Evolutionary conservation across 805 yeast species (phyloP).

Genomic region (Cyberlindnera maclurae): DNA sequence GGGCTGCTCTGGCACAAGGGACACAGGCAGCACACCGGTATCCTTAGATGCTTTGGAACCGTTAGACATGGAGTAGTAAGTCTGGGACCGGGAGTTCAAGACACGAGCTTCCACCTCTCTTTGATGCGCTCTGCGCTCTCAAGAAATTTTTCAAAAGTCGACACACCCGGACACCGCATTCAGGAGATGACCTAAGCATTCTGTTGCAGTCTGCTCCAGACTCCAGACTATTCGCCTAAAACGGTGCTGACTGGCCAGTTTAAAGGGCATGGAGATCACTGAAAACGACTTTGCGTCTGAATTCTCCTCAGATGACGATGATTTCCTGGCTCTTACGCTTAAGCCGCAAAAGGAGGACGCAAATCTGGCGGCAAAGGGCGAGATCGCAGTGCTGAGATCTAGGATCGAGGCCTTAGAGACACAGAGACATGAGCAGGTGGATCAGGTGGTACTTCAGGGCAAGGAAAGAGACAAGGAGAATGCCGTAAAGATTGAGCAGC

Average conservation of each 20-base stretch:
- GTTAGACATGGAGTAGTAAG: background rate
- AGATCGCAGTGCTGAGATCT: conserved; percentile 68
- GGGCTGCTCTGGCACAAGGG: conserved; percentile 85
- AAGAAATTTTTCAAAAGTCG: conserved; percentile 1
- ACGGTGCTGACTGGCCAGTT: too few species aligned
- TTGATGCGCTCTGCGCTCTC: background rate
- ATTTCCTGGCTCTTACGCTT: conserved; percentile 40
- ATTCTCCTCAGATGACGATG: conserved; percentile 32
- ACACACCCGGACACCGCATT: background rate
- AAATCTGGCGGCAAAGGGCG: conserved; percentile 63
- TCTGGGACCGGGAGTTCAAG: too few species aligned
- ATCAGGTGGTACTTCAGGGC: conserved; percentile 26
- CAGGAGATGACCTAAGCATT: background rate
- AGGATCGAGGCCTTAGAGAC: conserved; percentile 32
- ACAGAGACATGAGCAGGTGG: conserved; percentile 46
- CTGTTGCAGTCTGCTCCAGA: too few species aligned
- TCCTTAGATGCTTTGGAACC: background rate
- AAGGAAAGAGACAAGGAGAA: conserved; percentile 20
- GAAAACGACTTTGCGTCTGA: conserved; percentile 25
- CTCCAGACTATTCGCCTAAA: too few species aligned
- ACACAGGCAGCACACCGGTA: conserved; percentile 43
- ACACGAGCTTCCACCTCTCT: background rate
- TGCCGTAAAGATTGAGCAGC: conserved; percentile 30
- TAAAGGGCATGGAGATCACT: conserved; percentile 14
- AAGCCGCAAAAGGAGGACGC: conserved; percentile 26